Percentiles rank a stretch among this genome's conserved stretches.
Conservation (phyloP, 805 yeast genomes). For the Kazachstania psychrophila region DNA sequence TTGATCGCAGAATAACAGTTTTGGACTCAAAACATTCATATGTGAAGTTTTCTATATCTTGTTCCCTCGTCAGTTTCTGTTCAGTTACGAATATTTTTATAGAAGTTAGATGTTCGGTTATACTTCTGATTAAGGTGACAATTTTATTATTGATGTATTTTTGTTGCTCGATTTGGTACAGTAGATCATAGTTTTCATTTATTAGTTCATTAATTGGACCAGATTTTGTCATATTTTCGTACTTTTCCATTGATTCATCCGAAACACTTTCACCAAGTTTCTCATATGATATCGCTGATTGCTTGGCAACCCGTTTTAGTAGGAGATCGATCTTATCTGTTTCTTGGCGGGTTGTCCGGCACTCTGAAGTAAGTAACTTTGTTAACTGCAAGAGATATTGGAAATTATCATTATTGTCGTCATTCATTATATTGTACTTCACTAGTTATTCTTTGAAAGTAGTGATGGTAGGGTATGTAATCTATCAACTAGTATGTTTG, state of each 20-base stretch:
- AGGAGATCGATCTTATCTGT: slow-evolving; percentile 20
- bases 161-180: slow-evolving; percentile 25
- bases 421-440: no score
- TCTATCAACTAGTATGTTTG: background rate
- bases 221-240: slow-evolving; percentile 7
- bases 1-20: slow-evolving; percentile 9
- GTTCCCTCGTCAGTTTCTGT: slow-evolving; percentile 18
- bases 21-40: slow-evolving; percentile 17
- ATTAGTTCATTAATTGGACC: slow-evolving; percentile 15
- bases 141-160: slow-evolving; percentile 23
- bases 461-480: no score
- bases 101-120: slow-evolving; percentile 23
- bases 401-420: slow-evolving; percentile 19
- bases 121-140: slow-evolving; percentile 18
- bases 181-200: slow-evolving; percentile 20
- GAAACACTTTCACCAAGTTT: slow-evolving; percentile 11
- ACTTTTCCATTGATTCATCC: slow-evolving; percentile 7
- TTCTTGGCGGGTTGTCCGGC: slow-evolving; percentile 22
- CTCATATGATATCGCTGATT: slow-evolving; percentile 22
- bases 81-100: slow-evolving; percentile 25
- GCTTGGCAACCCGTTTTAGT: slow-evolving; percentile 23
- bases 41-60: slow-evolving; percentile 15
- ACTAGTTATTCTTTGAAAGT: no score
- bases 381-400: slow-evolving; percentile 23
- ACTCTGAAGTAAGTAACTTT: slow-evolving; percentile 18